Percentiles rank a stretch among this genome's conserved stretches.
These are phyloP conservation scores for Cardamine resedifolia DNA, from an alignment of 345 rosid species.

Conservation along the genomic window DNA sequence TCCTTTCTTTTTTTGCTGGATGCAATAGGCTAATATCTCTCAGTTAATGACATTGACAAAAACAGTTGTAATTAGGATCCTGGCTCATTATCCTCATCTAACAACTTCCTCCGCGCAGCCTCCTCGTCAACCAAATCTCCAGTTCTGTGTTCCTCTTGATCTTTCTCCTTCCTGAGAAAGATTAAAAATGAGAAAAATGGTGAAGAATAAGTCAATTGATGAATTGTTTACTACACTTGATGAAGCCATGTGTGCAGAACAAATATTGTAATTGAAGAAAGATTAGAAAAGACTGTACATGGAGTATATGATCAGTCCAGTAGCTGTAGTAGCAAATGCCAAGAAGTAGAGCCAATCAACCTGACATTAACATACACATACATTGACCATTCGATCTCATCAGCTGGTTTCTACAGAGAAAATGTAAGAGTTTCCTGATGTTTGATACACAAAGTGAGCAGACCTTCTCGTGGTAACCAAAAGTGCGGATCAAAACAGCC, in stretches of 20 bases:
- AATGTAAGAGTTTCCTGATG: neutral
- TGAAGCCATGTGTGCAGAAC: neutral
- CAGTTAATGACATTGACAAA: neutral
- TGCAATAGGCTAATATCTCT: neutral
- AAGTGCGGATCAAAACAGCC: constrained; percentile 84
- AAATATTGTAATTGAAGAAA: neutral
- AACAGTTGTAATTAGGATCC: neutral
- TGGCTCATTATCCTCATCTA: neutral
- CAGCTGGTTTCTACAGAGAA: neutral
- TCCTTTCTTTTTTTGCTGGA: neutral
- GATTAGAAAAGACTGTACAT: constrained; percentile 42
- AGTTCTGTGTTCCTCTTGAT: constrained; percentile 5
- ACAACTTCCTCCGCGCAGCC: neutral
- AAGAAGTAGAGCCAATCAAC: constrained; percentile 90
- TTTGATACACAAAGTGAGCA: neutral
- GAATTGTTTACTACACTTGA: neutral
- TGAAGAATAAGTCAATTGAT: neutral
- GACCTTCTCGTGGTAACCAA: constrained; percentile 87
- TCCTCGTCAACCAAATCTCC: constrained; percentile 44
- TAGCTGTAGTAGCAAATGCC: constrained; percentile 72
- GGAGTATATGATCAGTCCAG: constrained; percentile 75
- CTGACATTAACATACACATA: constrained; percentile 35
- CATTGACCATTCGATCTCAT: neutral
- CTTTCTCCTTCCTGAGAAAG: constrained; percentile 22
- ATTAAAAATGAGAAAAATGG: neutral